Conservation (phyloP, 2,329 filamentous ascomycete genomes). For the Endothia cerciana region DNA sequence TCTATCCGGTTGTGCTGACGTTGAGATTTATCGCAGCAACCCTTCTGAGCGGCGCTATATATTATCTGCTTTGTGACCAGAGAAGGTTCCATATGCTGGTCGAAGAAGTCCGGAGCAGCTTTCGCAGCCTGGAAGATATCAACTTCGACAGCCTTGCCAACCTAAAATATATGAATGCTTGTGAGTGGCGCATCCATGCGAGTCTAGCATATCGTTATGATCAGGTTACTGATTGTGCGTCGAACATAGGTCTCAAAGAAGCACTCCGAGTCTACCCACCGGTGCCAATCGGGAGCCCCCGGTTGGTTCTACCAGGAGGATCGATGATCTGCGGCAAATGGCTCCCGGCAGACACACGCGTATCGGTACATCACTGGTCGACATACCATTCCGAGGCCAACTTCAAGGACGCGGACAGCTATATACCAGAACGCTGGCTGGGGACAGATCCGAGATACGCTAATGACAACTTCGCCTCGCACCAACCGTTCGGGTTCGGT, state of each 20-base stretch:
- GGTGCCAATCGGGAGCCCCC: slow-evolving; percentile 31
- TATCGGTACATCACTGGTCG: slow-evolving; percentile 13
- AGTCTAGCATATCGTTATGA: too few species aligned
- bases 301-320: slow-evolving; percentile 34
- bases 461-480: neutral
- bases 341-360: slow-evolving; percentile 13
- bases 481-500: slow-evolving; percentile 16
- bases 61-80: slow-evolving; percentile 2
- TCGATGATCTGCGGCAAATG: slow-evolving; percentile 12
- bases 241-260: slow-evolving; percentile 31
- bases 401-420: slow-evolving; percentile 14
- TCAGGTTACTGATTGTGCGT: neutral
- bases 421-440: slow-evolving; percentile 17
- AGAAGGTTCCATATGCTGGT: slow-evolving; percentile 29
- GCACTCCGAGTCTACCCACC: slow-evolving; percentile 34
- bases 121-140: slow-evolving; percentile 36
- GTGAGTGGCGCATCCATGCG: neutral
- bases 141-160: slow-evolving; percentile 31
- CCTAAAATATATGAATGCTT: slow-evolving; percentile 37
- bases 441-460: neutral
- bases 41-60: slow-evolving; percentile 11
- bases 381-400: slow-evolving; percentile 6
- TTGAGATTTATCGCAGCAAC: neutral
- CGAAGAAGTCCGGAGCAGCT: slow-evolving; percentile 36
- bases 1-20: neutral